phyloP scores from a whole-genome alignment of 441 rosid species.

The Corymbia citriodora region DNA sequence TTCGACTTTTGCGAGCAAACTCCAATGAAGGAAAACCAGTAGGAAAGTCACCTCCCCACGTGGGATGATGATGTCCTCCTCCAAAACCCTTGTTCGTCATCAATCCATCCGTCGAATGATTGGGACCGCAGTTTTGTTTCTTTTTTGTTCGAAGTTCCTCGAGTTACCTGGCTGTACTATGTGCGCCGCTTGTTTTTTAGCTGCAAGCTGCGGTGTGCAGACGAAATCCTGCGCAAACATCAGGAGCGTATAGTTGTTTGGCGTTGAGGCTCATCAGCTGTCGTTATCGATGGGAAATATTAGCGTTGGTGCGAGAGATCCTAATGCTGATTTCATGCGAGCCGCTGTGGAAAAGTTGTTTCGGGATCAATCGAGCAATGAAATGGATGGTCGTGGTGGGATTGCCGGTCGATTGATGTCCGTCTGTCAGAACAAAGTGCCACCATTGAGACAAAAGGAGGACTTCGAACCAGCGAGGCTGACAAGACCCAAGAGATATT shows the following conservation, averaged over 20 bases:
- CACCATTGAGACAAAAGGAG: background rate
- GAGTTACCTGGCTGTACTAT: background rate
- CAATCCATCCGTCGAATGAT: background rate
- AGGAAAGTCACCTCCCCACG: background rate
- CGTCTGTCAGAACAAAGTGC: background rate
- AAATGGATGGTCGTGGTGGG: background rate
- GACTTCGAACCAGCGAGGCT: conserved; percentile 5
- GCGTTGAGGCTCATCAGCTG: background rate
- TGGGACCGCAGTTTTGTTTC: background rate
- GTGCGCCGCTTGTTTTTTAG: background rate
- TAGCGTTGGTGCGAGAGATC: conserved; percentile 34
- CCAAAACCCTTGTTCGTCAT: background rate
- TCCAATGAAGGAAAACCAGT: background rate
- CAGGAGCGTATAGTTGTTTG: background rate
- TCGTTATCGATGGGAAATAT: conserved; percentile 41
- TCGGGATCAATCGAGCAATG: conserved; percentile 14
- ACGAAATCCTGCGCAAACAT: background rate
- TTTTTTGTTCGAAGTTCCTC: background rate
- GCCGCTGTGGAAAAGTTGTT: conserved; percentile 23
- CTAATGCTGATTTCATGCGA: conserved; percentile 22
- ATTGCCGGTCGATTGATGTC: background rate
- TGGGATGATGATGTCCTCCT: background rate
- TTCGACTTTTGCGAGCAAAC: background rate
- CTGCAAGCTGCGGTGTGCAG: background rate
- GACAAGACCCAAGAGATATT: conserved; percentile 22